Evolutionary conservation across 148 eudicot genomes (phyloP), one percentile per base, ranked within the genome.

Genomic region (Chenopodium berlandieri): DNA sequence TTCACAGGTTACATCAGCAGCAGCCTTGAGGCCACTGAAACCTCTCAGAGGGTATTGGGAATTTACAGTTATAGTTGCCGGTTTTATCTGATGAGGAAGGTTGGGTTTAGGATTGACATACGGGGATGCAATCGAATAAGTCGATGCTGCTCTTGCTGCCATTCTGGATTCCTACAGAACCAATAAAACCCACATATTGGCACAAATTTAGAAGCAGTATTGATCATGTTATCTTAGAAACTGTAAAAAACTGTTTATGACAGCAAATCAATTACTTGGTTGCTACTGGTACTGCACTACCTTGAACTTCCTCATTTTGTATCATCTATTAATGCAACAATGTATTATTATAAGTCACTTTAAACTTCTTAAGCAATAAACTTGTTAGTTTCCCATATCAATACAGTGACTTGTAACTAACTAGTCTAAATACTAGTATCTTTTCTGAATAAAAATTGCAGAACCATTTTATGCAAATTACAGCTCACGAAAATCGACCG

Each of bases 121-220:
- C 7, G 82, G 58, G 22, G 92, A 89, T 78, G 89, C 84, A 5
- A 90, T 71, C 25, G 90, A 88, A 77, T 83, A 85, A 67, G 86
- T 82, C 67, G 89, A 84, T 79, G 90, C 89, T 74, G 90, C 81
- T 80, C 91, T 83, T 78, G 91, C 87, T 86, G 91, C 91, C 97
- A 92, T 92, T 85, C 77, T 83, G 48, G 12, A 73, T 58, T 83
- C 88, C 84, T 74, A 80, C 56, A 54, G 13, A 54, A 71, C 46
- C 40, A 13, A 54, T 22, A 75, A 13, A 7, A 54, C 8, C 25
- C 13, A 19, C 31, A 65, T 30, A 40, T 44, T 9, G 52, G 50
- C 16, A 27, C 46, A 68, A 14, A n/a, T 4, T 23, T 25, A 50
- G 46, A 48, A 68, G 58, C 63, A 0, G 72, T 32, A 62, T 32